phyloP scores from a whole-genome alignment of 306 rosid genomes.

The Dalbergia oliveri region DNA sequence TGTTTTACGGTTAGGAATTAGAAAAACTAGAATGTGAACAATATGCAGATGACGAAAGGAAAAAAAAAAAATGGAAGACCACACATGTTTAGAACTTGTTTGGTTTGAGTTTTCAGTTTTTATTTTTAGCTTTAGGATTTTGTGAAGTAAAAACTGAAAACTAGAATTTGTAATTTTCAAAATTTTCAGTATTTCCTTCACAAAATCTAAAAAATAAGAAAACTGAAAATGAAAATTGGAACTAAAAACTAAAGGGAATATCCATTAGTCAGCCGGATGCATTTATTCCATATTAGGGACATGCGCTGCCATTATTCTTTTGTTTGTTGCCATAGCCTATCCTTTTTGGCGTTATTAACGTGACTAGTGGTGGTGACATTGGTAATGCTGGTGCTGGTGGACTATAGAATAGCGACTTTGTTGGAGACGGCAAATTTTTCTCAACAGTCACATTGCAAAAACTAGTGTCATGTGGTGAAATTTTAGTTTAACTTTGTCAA shows the following conservation, averaged over 20 bases:
- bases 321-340: constrained; percentile 44
- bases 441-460: constrained; percentile 24
- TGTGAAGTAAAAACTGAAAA: too few species aligned
- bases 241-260: too few species aligned
- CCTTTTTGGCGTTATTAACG: constrained; percentile 47
- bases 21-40: not conserved
- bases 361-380: constrained; percentile 29
- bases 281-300: constrained; percentile 38
- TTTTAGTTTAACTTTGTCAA: constrained; percentile 4
- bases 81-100: not conserved
- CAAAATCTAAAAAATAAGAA: too few species aligned
- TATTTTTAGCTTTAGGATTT: too few species aligned
- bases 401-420: not conserved
- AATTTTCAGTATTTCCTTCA: too few species aligned
- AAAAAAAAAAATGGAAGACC: not conserved
- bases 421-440: constrained; percentile 40
- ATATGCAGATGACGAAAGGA: not conserved
- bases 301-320: constrained; percentile 6
- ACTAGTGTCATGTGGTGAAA: not conserved
- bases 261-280: constrained; percentile 31
- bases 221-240: too few species aligned
- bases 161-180: too few species aligned
- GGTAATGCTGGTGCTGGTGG: not conserved
- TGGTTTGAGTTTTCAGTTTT: too few species aligned
- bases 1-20: not conserved